phyloP scores from a whole-genome alignment of 2,329 filamentous ascomycete genomes.

The Chrysosphaeria jannelii region DNA sequence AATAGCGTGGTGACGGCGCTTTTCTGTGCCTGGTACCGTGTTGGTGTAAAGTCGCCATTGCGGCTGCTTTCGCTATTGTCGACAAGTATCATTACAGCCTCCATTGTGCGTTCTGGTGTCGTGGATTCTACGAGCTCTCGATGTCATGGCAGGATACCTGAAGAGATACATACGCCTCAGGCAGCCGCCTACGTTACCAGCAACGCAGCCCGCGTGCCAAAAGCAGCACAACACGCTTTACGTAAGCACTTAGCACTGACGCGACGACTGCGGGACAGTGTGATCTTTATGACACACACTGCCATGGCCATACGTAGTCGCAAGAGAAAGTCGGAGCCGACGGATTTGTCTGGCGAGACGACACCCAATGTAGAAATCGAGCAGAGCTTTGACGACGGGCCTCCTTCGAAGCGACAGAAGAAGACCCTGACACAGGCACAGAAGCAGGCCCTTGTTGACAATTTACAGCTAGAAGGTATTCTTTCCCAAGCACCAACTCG shows the following conservation, averaged over 20 bases:
- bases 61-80: constrained; percentile 98
- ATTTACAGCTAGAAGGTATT: constrained; percentile 63
- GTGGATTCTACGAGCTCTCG: constrained; percentile 13
- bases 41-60: constrained; percentile 79
- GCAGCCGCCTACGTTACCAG: too few species aligned
- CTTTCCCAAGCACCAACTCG: too few species aligned
- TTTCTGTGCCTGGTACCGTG: constrained; percentile 83
- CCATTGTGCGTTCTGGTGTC: constrained; percentile 95
- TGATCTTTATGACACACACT: constrained; percentile 3
- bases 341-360: too few species aligned
- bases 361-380: too few species aligned
- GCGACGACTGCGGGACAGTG: too few species aligned
- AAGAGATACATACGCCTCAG: constrained; percentile 1
- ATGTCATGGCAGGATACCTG: constrained; percentile 1
- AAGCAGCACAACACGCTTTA: too few species aligned
- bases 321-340: constrained; percentile 20
- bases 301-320: constrained; percentile 15
- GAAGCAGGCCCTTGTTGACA: constrained; percentile 69
- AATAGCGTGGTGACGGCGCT: constrained; percentile 91
- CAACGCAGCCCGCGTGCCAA: background rate
- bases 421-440: constrained; percentile 35
- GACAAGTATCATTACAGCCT: constrained; percentile 98
- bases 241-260: too few species aligned
- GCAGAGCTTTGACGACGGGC: too few species aligned
- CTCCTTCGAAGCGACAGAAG: constrained; percentile 30